Base-by-base conservation (phyloP, 495 filamentous ascomycete species). In the Aspergillus asperescens region DNA sequence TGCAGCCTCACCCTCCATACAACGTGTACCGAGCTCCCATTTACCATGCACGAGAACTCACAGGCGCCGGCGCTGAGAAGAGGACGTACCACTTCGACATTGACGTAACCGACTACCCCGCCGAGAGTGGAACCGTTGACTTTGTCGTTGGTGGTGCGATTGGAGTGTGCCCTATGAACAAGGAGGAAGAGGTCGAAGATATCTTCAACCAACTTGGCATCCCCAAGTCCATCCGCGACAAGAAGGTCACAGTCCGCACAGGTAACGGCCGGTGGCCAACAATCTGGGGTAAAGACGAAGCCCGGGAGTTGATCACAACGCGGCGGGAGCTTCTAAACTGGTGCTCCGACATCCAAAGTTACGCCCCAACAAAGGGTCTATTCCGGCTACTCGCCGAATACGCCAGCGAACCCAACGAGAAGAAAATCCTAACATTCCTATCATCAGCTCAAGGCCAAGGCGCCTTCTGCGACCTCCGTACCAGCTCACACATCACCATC, bases 61-160 rank as follows among this genome's bases (percentile, higher is more conserved):
- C 93, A 1, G 84, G 82, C 55, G 72, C 77, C n/a, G 91, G 91
- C n/a, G 93, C 93, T 9, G 87, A 92, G 73, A 97, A 97, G 77
- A 77, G 91, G 37, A 98, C 93, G 0, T 96, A 89, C 67, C 93
- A 98, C 65, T 96, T 96, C 59, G 93, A 96, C 55, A 81, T 98
- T 32, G 93, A 97, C 59, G 87, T 98, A 37, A 97, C 93, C 23
- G 83, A 95, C 63, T 98, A 98, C 59, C 93, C 93, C 0, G 84
- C 82, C 22, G 89, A 92, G 69, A 77, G 78, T 48, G 84, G 88
- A 32, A 80, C 80, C 50, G 81, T 92, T 4, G 93, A 97, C 70
- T 98, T 98, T 71, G 89, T 94, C 56, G 93, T 98, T 15, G 93
- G 93, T 39, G 93, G 93, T 31, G 93, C 93, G 6, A 93, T 98